A percentile compares a stretch with the other conserved stretches of the same genome.
phyloP scores from a whole-genome alignment of 2,329 filamentous ascomycete genomes.

The Coniochaeta sp. region DNA sequence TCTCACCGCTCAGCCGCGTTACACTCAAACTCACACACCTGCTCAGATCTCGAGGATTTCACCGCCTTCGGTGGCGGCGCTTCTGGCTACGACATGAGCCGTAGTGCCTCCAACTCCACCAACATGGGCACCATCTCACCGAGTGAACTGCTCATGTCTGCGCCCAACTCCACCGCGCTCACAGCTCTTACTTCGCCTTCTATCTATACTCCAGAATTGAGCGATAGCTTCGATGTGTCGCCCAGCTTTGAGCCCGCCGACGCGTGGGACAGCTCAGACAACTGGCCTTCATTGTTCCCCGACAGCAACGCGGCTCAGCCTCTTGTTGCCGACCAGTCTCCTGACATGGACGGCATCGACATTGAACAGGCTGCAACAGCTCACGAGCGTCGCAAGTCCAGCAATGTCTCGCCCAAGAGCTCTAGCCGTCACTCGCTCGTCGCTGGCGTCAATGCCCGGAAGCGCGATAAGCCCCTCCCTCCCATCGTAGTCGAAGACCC shows the following conservation, averaged over 20 bases:
- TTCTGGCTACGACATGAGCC: constrained; percentile 13
- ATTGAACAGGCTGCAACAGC: constrained; percentile 19
- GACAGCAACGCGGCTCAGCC: constrained; percentile 19
- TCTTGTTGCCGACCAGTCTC: constrained; percentile 27
- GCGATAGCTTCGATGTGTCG: constrained; percentile 67
- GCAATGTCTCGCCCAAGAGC: constrained; percentile 27
- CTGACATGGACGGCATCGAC: constrained; percentile 18
- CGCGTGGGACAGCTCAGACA: constrained; percentile 41
- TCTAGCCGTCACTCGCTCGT: constrained; percentile 56
- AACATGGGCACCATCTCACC: constrained; percentile 72
- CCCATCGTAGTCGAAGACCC: constrained; percentile 71
- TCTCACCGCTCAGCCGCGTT: constrained; percentile 10
- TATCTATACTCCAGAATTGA: constrained; percentile 62
- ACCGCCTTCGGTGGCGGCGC: constrained; percentile 45
- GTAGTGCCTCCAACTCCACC: constrained; percentile 16
- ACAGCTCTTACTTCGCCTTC: constrained; percentile 82
- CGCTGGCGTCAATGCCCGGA: constrained; percentile 63
- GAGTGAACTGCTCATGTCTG: constrained; percentile 70
- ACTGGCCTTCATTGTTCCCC: constrained; percentile 72
- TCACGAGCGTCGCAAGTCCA: constrained; percentile 36
- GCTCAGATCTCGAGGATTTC: constrained; percentile 50
- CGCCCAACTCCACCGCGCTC: constrained; percentile 73
- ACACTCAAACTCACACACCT: constrained; percentile 22
- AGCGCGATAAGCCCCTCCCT: constrained; percentile 73
- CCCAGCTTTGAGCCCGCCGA: constrained; percentile 63